Evolutionary conservation across 192 early-diverging fungal genomes (phyloP).

Genomic region (Chytriomyces sp.): DNA sequence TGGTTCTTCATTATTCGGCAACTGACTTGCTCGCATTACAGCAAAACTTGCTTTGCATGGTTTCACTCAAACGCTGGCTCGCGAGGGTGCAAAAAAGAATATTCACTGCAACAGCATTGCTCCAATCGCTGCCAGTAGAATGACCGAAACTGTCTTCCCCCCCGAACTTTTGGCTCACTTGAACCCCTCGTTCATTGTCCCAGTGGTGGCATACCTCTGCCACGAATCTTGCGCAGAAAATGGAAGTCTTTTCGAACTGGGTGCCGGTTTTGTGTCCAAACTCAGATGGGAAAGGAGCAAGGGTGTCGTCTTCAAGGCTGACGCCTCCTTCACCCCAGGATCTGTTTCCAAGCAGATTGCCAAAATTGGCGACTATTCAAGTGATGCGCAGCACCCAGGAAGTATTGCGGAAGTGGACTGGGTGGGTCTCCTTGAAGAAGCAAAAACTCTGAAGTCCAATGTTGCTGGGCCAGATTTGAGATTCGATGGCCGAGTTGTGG

Average conservation of each 20-base stretch:
- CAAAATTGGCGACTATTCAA: conserved; percentile 70
- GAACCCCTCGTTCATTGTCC: conserved; percentile 96
- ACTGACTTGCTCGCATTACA: conserved; percentile 11
- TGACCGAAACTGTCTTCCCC: conserved; percentile 92
- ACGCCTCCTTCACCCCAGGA: conserved; percentile 82
- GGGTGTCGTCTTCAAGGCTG: conserved; percentile 90
- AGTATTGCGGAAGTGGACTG: conserved; percentile 84
- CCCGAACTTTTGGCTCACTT: conserved; percentile 93
- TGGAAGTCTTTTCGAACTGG: conserved; percentile 94
- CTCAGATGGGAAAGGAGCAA: conserved; percentile 88
- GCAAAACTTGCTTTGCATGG: conserved; percentile 95
- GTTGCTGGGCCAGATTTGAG: conserved; percentile 60
- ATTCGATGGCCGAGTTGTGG: conserved; percentile 79
- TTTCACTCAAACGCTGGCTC: conserved; percentile 88
- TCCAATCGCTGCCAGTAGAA: conserved; percentile 93
- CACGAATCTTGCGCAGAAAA: conserved; percentile 80
- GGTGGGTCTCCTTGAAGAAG: conserved; percentile 76
- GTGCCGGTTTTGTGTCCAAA: conserved; percentile 92
- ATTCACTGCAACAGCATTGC: conserved; percentile 94
- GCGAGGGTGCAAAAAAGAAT: conserved; percentile 94
- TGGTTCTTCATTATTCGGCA: not conserved
- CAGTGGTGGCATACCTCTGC: conserved; percentile 87
- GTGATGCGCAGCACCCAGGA: conserved; percentile 68
- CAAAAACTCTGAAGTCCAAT: conserved; percentile 71
- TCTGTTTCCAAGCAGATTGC: conserved; percentile 77